A percentile compares a stretch with the other conserved stretches of the same genome.
Conservation (phyloP, 2,329 filamentous ascomycete species). For the Beauveria scarabaeidicola region DNA sequence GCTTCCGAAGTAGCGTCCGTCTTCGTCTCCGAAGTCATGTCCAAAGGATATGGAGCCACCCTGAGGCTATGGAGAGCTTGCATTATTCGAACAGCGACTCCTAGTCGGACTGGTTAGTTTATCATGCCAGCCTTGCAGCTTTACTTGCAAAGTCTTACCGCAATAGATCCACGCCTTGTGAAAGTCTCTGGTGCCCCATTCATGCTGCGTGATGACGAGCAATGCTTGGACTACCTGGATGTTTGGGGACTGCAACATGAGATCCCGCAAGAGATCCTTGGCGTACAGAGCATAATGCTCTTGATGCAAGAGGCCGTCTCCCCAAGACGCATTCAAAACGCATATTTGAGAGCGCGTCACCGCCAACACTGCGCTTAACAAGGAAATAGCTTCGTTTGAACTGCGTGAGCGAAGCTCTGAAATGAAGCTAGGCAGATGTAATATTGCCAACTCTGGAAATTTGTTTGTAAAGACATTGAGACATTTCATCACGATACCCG, state of each 20-base stretch:
- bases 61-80: slow-evolving; percentile 25
- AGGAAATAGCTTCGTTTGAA: slow-evolving; percentile 20
- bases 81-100: slow-evolving; percentile 32
- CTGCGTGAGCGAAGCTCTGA: slow-evolving; percentile 16
- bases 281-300: slow-evolving; percentile 26
- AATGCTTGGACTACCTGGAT: slow-evolving; percentile 30
- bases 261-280: slow-evolving; percentile 18
- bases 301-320: slow-evolving; percentile 22
- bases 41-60: slow-evolving; percentile 21
- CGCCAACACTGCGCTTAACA: slow-evolving; percentile 22
- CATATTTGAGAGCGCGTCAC: slow-evolving; percentile 25
- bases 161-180: slow-evolving; percentile 36
- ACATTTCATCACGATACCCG: slow-evolving; percentile 22
- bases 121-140: not conserved
- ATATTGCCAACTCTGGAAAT: slow-evolving; percentile 26
- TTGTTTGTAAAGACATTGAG: slow-evolving; percentile 27
- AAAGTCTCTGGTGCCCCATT: slow-evolving; percentile 34
- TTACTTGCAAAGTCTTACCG: slow-evolving; percentile 15
- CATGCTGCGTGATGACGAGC: slow-evolving; percentile 30
- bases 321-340: slow-evolving; percentile 21
- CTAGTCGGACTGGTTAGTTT: slow-evolving; percentile 10
- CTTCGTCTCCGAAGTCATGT: slow-evolving; percentile 16
- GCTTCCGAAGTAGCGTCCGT: slow-evolving; percentile 19
- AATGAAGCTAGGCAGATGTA: slow-evolving; percentile 26
- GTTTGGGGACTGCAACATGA: slow-evolving; percentile 22